Conservation (phyloP, 1,284 basidiomycete genomes). For the Blastosporella zonata region DNA sequence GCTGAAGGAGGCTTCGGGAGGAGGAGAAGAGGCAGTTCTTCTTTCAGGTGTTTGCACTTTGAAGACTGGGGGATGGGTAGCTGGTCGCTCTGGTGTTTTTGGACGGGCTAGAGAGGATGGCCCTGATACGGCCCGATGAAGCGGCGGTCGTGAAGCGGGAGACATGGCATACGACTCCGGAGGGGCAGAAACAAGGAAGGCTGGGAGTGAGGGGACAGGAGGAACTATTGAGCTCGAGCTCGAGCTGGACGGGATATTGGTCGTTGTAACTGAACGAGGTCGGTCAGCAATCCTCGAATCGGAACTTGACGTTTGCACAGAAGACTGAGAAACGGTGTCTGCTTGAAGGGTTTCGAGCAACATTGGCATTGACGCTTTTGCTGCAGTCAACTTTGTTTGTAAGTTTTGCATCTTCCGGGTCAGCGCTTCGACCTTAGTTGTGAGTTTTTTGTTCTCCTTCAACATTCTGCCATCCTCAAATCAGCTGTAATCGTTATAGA, state of each 20-base stretch:
- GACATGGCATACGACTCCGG: conserved; percentile 10
- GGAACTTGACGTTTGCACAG: conserved; percentile 16
- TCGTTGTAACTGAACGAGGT: conserved; percentile 5
- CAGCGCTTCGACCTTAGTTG: conserved; percentile 62
- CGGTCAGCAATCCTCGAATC: conserved; percentile 17
- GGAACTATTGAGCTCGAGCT: conserved; percentile 2
- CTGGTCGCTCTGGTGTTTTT: conserved; percentile 51
- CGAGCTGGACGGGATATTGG: neutral
- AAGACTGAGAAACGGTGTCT: neutral
- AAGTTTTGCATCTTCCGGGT: conserved; percentile 67
- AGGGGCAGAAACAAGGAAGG: neutral
- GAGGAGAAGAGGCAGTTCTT: conserved; percentile 21
- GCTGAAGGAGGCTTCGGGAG: conserved; percentile 27
- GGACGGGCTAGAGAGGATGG: conserved; percentile 42
- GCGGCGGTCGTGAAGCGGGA: conserved; percentile 10
- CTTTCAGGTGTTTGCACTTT: conserved; percentile 47
- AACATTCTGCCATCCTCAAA: conserved; percentile 46
- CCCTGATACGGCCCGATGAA: conserved; percentile 38
- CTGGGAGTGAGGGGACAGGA: conserved; percentile 12
- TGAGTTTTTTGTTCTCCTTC: conserved; percentile 76
- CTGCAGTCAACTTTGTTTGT: conserved; percentile 59
- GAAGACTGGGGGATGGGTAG: conserved; percentile 44
- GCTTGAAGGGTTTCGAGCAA: conserved; percentile 4
- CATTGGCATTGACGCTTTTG: conserved; percentile 38
- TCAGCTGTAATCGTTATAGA: conserved; percentile 7